phyloP scores from a whole-genome alignment of 225 moss, liverwort and hornwort genomes.

The Thuidium tamariscinum region DNA sequence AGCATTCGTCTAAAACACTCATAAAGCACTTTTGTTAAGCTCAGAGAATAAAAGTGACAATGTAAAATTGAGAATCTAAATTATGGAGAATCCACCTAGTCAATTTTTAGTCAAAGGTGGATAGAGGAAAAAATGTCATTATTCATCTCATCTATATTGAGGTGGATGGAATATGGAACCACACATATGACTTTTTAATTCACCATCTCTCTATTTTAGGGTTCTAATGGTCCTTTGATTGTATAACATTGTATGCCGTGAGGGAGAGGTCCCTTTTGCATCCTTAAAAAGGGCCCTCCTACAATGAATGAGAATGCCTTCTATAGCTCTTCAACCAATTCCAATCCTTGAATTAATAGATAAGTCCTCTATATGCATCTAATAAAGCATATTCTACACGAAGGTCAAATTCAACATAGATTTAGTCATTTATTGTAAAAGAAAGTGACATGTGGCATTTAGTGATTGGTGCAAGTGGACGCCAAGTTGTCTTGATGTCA shows the following conservation, averaged over 20 bases:
- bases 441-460: too few relatives aligned
- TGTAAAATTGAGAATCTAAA: not conserved
- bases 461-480: too few relatives aligned
- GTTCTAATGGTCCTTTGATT: not conserved
- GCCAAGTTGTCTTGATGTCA: too few relatives aligned
- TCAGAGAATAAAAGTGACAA: not conserved
- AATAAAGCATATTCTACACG: not conserved
- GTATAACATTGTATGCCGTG: not conserved
- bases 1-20: not conserved
- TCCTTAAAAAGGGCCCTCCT: fast-evolving
- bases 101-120: fast-evolving
- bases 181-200: not conserved
- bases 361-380: fast-evolving
- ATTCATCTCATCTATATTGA: not conserved
- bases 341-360: not conserved
- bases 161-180: fast-evolving
- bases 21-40: not conserved
- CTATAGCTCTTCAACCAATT: not conserved
- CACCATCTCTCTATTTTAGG: not conserved
- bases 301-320: not conserved
- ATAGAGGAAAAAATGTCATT: not conserved
- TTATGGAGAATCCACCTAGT: not conserved
- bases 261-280: not conserved
- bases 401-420: too few relatives aligned
- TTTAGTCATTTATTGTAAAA: too few relatives aligned